A percentile compares a stretch with the other conserved stretches of the same genome.
Conservation (phyloP, 2,329 filamentous ascomycete genomes). For the Fusarium sp. region DNA sequence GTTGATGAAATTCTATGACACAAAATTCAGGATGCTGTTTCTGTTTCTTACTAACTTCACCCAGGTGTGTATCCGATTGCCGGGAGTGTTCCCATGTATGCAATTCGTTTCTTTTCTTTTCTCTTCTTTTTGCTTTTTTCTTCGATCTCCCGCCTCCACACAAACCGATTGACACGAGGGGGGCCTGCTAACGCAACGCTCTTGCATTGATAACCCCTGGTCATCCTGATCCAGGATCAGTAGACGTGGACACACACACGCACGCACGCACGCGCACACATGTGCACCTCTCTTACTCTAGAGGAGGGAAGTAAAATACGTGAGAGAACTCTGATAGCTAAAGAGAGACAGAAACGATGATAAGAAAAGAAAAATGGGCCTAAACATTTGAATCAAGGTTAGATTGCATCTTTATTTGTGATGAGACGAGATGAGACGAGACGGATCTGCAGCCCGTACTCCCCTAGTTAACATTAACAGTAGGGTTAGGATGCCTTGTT, state of each 20-base stretch:
- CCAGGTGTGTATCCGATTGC: conserved; percentile 26
- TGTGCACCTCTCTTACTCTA: not conserved
- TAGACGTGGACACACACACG: not conserved
- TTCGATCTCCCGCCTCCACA: conserved; percentile 44
- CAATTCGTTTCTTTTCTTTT: conserved; percentile 32
- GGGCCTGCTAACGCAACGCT: conserved; percentile 19
- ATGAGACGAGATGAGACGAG: conserved; percentile 36
- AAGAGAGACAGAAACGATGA: not conserved
- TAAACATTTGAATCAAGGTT: conserved; percentile 14
- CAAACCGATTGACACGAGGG: conserved; percentile 26
- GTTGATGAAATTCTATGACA: not conserved
- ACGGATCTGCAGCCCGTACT: conserved; percentile 30
- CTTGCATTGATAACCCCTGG: conserved; percentile 23
- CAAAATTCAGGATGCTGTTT: not conserved
- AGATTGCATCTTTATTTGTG: conserved; percentile 30
- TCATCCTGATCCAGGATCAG: conserved; percentile 9
- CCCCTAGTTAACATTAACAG: conserved; percentile 1
- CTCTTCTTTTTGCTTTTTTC: conserved; percentile 34
- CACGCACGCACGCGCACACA: not conserved
- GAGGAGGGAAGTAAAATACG: conserved; percentile 11
- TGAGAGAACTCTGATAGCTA: not conserved
- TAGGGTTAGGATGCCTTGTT: conserved; percentile 18
- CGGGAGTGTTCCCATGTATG: conserved; percentile 2
- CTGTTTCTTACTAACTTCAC: conserved; percentile 7
- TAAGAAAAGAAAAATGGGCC: conserved; percentile 1